Evolutionary conservation across 2,329 filamentous ascomycete genomes (phyloP), one percentile per base, ranked within the genome.

Genomic region (Epichloe sibirici): DNA sequence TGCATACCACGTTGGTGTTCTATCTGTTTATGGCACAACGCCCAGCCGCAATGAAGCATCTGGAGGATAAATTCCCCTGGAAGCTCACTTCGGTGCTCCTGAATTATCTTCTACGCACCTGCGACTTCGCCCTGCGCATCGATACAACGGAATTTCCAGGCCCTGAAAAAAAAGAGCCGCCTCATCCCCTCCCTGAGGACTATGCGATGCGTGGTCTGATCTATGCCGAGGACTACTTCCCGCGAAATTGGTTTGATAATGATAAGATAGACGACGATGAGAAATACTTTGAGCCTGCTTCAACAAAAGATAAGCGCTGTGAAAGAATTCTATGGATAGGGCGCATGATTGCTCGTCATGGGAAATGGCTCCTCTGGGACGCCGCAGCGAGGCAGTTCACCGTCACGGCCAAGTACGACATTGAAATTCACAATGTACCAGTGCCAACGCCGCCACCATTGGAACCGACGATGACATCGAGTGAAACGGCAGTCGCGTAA

Each of bases 251-350:
- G 78, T 87, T 87, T 59, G 58, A 63, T 0, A 72, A 74, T 8
- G 73, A 75, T 1, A 75, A 76, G 53, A 72, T 82, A 5, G 82
- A 86, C 28, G 83, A 86, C n/a, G 81, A 85, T 11, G 83, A 86
- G 55, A 77, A 82, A 43, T 76, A 75, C 15, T 76, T 86, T 45
- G 83, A 87, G 59, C 65, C 78, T 0, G 67, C 79, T 0, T 83
- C 78, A 0, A 82, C 83, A 62, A 71, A 71, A 0, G 73, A 75
- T 15, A 69, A 77, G n/a, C 71, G 83, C 5, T 75, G 74, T 37
- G 77, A 81, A 50, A 71, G 83, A 0, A 75, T 83, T 0, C 61
- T 86, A 0, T 83, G 77, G 69, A 64, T 85, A 0, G 81, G 74
- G 0, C 69, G 72, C 45, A 69, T 65, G 6, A 70, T 84, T 4